Percentiles rank a stretch among this genome's conserved stretches.
Evolutionary conservation across 176 grass and related monocot species (phyloP).

Genomic region (Phragmites australis): DNA sequence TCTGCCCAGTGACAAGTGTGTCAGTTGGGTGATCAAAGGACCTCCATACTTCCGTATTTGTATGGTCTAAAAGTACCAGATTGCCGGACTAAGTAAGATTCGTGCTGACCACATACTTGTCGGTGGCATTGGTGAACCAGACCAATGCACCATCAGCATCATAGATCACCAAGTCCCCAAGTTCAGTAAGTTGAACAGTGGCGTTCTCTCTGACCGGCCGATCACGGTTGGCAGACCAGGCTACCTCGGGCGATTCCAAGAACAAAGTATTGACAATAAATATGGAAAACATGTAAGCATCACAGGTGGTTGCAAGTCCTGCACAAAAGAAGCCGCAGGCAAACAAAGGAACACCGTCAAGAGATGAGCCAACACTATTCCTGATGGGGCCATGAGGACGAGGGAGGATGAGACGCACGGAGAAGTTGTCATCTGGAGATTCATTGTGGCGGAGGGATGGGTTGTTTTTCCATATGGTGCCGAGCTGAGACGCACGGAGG

Average conservation of each 20-base stretch:
- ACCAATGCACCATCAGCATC: conserved; percentile 41
- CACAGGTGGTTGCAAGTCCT: not conserved
- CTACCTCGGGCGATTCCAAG: not conserved
- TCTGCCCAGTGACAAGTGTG: conserved; percentile 38
- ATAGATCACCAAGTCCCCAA: conserved; percentile 22
- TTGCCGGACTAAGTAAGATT: conserved; percentile 33
- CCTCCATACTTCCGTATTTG: conserved; percentile 28
- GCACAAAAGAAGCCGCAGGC: conserved; percentile 53
- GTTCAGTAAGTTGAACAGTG: conserved; percentile 30
- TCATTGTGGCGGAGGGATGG: not conserved
- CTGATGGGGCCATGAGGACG: not conserved
- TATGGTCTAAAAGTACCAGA: conserved; percentile 39
- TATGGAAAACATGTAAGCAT: conserved; percentile 21
- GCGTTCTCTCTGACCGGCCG: conserved; percentile 49
- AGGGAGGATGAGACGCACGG: conserved; percentile 10
- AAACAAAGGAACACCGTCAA: not conserved
- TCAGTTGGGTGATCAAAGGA: conserved; percentile 59
- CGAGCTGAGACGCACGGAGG: not conserved
- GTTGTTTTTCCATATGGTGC: conserved; percentile 20
- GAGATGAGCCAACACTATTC: not conserved
- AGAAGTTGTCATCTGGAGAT: not conserved
- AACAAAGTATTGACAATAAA: not conserved
- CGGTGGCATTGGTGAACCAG: conserved; percentile 31
- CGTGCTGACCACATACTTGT: conserved; percentile 28
- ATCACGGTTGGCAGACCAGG: conserved; percentile 51